phyloP scores from a whole-genome alignment of 23 red algal species.

The Gracilariopsis chorda region DNA sequence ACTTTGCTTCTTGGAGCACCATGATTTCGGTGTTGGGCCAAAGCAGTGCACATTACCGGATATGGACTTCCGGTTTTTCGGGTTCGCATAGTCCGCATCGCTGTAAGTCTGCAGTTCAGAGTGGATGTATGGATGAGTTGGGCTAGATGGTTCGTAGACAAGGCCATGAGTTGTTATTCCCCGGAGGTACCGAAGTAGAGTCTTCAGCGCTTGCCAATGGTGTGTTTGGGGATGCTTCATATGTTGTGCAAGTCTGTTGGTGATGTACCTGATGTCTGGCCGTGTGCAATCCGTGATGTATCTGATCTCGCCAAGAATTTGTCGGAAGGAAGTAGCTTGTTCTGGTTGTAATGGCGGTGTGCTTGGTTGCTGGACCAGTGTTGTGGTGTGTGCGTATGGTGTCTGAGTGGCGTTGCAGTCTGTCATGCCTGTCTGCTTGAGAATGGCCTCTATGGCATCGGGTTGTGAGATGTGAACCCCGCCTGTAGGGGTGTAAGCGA shows the following conservation, averaged over 20 bases:
- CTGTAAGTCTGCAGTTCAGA: not conserved
- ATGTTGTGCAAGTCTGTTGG: not conserved
- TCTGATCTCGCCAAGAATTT: not conserved
- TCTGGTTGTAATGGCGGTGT: too few species aligned
- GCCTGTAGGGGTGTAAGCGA: too few species aligned
- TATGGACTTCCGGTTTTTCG: not conserved
- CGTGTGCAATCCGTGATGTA: not conserved
- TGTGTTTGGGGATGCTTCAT: not conserved
- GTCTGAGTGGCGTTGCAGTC: too few species aligned
- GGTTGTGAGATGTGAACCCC: too few species aligned
- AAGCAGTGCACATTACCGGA: not conserved
- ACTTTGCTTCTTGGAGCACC: not conserved
- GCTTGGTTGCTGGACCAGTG: too few species aligned
- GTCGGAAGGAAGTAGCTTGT: too few species aligned
- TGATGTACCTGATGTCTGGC: not conserved
- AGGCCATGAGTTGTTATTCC: not conserved
- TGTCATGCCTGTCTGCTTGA: too few species aligned
- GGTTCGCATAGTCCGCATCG: not conserved
- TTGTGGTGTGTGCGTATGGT: too few species aligned
- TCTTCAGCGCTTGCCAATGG: not conserved
- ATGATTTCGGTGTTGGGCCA: not conserved
- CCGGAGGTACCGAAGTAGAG: not conserved
- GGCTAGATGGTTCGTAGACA: too few species aligned
- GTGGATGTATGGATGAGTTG: not conserved
- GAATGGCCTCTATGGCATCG: too few species aligned